Conservation (phyloP, 768 basidiomycete species). For the Pseudohyphozyma bogoriensis region DNA sequence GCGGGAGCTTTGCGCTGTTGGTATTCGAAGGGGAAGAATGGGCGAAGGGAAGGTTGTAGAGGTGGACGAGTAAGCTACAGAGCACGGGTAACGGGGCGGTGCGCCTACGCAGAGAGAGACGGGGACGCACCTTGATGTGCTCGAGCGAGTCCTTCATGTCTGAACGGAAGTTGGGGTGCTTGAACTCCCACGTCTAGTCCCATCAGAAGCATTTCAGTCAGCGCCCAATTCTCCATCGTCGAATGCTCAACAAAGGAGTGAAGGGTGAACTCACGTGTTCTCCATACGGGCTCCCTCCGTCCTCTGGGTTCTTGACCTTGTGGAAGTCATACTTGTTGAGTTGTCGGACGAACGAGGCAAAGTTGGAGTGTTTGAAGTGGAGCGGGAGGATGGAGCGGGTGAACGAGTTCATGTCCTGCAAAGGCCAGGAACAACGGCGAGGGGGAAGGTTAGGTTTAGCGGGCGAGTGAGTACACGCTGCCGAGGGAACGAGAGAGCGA, state of each 20-base stretch:
- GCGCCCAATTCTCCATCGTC: not conserved
- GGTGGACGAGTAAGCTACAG: not conserved
- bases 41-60: not conserved
- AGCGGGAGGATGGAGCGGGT: constrained; percentile 77
- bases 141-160: constrained; percentile 52
- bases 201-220: not conserved
- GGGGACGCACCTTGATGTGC: constrained; percentile 42
- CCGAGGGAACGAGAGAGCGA: not conserved
- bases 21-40: not conserved
- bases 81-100: not conserved
- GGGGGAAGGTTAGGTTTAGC: not conserved
- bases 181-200: constrained; percentile 41
- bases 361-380: constrained; percentile 92
- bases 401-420: constrained; percentile 85
- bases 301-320: constrained; percentile 85
- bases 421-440: not conserved
- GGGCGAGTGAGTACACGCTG: too few relatives aligned
- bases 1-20: constrained; percentile 20
- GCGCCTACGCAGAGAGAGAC: not conserved
- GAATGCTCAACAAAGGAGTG: not conserved
- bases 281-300: constrained; percentile 45
- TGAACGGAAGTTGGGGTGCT: constrained; percentile 47
- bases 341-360: constrained; percentile 83
- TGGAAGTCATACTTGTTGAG: constrained; percentile 96
- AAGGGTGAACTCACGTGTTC: constrained; percentile 44